Percentiles rank a stretch among this genome's conserved stretches.
Conservation (phyloP, 2,329 filamentous ascomycete genomes). For the Hansfordia pulvinata region DNA sequence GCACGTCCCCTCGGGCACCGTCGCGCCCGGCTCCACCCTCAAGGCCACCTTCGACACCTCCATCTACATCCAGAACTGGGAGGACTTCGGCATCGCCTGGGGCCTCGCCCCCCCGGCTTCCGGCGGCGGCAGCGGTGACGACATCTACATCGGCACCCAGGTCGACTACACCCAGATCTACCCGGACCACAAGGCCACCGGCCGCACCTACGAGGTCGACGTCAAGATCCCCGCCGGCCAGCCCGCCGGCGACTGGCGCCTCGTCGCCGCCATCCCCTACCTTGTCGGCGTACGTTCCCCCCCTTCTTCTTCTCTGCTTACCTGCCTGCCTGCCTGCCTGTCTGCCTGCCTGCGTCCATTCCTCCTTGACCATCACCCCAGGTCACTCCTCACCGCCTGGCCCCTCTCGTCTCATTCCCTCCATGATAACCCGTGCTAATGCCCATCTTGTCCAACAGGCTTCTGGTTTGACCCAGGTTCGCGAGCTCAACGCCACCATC, state of each 20-base stretch:
- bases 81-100: constrained; percentile 18
- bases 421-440: no score
- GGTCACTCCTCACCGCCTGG: no score
- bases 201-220: no score
- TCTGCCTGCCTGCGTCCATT: background rate
- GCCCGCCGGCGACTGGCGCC: constrained; percentile 9
- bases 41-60: constrained; percentile 12
- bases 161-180: constrained; percentile 15
- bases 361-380: constrained; percentile 1
- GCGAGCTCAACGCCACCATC: constrained; percentile 8
- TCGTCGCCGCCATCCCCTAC: constrained; percentile 14
- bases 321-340: background rate
- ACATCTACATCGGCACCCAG: constrained; percentile 13
- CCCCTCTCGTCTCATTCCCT: no score
- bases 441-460: no score
- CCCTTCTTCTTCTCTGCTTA: background rate
- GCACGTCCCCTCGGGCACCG: constrained; percentile 9
- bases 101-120: constrained; percentile 10
- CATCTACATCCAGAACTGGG: constrained; percentile 20
- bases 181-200: no score
- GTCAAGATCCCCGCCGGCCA: constrained; percentile 7
- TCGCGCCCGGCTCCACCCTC: constrained; percentile 11
- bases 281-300: constrained; percentile 16
- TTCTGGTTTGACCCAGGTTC: constrained; percentile 9
- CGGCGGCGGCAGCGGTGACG: constrained; percentile 6